Percentiles rank a stretch among this genome's conserved stretches.
phyloP scores from a whole-genome alignment of 306 rosid species.

The Acacia crassicarpa region DNA sequence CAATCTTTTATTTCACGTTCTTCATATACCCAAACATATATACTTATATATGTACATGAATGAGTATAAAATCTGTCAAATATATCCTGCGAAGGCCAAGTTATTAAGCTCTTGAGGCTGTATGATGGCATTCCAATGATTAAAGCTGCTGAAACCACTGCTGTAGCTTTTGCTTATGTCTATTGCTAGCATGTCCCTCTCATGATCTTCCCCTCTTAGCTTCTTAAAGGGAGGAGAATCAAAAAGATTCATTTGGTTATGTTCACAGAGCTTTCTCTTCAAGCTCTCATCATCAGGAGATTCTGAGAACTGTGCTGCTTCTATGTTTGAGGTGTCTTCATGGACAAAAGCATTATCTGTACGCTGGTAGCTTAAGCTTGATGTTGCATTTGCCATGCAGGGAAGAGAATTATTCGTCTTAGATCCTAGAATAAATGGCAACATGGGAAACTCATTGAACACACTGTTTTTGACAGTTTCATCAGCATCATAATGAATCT shows the following conservation, averaged over 20 bases:
- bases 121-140: slow-evolving; percentile 42
- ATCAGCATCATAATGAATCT: slow-evolving; percentile 45
- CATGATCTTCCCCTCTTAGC: slow-evolving; percentile 28
- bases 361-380: slow-evolving; percentile 36
- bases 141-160: slow-evolving; percentile 33
- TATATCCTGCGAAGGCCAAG: slow-evolving; percentile 33
- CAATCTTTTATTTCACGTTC: slow-evolving; percentile 12
- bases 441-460: slow-evolving; percentile 58
- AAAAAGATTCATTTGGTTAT: slow-evolving; percentile 24
- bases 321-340: slow-evolving; percentile 27
- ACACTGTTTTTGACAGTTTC: slow-evolving; percentile 41
- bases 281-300: slow-evolving; percentile 35
- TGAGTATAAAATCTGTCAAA: slow-evolving; percentile 11
- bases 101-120: slow-evolving; percentile 48
- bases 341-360: slow-evolving; percentile 28
- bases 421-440: slow-evolving; percentile 61
- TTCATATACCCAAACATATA: slow-evolving; percentile 8
- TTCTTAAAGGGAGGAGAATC: slow-evolving; percentile 35
- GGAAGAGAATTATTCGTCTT: slow-evolving; percentile 24
- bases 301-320: slow-evolving; percentile 32
- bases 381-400: slow-evolving; percentile 38
- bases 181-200: slow-evolving; percentile 23
- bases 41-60: not conserved
- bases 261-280: slow-evolving; percentile 46
- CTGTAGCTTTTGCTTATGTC: slow-evolving; percentile 27